These are phyloP conservation scores for Prunella vulgaris DNA, from an alignment of 257 asterid species.

Conservation along the genomic window DNA sequence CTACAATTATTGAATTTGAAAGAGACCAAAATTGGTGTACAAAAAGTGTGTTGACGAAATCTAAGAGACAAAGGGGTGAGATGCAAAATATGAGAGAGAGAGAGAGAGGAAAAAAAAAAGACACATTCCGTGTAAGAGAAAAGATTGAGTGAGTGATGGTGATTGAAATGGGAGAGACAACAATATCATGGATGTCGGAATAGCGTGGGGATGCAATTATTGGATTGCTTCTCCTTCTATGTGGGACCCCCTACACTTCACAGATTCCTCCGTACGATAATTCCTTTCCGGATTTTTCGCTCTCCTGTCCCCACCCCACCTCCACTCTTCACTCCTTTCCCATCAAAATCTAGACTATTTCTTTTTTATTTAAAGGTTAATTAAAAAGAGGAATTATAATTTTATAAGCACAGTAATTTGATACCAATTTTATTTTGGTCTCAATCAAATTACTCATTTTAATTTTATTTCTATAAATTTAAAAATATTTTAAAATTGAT, in stretches of 20 bases:
- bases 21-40: not conserved
- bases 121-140: conserved; percentile 10
- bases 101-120: conserved; percentile 9
- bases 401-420: no score
- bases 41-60: not conserved
- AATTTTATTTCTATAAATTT: no score
- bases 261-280: conserved; percentile 44
- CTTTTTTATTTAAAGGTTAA: no score
- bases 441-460: no score
- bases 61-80: not conserved
- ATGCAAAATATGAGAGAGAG: not conserved
- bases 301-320: conserved; percentile 14
- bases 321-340: not conserved
- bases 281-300: conserved; percentile 63
- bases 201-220: conserved; percentile 83
- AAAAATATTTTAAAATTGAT: no score
- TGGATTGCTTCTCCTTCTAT: conserved; percentile 34
- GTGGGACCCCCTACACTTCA: conserved; percentile 24
- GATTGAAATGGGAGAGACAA: conserved; percentile 49
- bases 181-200: conserved; percentile 75
- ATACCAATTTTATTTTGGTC: no score
- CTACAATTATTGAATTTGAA: not conserved
- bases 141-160: conserved; percentile 31
- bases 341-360: no score
- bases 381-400: no score